Evolutionary conservation across 78 protist species (phyloP).

Genomic region (Dictyostelium purpureum): DNA sequence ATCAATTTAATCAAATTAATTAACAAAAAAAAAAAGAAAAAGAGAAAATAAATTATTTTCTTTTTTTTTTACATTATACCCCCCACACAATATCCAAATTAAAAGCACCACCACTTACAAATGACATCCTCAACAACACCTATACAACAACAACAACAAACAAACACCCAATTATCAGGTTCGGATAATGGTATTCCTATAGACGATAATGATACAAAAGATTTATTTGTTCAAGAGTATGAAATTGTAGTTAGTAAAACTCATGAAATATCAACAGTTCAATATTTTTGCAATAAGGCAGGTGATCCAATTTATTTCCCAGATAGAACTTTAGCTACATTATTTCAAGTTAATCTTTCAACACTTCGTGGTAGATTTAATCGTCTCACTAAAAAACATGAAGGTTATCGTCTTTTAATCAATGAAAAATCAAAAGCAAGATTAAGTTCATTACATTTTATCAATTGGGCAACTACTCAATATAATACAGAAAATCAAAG

Average conservation of each 20-base stretch:
- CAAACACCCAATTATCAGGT: background rate
- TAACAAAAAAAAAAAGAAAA: background rate
- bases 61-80: too few species aligned
- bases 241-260: conserved; percentile 14
- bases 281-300: conserved; percentile 49
- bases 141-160: background rate
- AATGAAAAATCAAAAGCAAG: conserved; percentile 60
- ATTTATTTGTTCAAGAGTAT: conserved; percentile 22
- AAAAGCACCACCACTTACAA: background rate
- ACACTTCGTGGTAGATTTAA: conserved; percentile 69
- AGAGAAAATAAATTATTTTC: background rate
- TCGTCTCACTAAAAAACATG: conserved; percentile 47
- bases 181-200: background rate
- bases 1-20: background rate
- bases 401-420: conserved; percentile 43
- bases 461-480: conserved; percentile 49
- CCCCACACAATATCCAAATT: background rate
- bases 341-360: conserved; percentile 50
- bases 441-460: conserved; percentile 20
- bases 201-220: background rate
- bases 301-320: conserved; percentile 70
- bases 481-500: background rate
- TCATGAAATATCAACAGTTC: conserved; percentile 3
- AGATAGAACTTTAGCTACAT: conserved; percentile 60
- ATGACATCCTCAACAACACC: background rate